These are phyloP conservation scores for Erodium moschatum DNA, from an alignment of 441 rosid genomes.

Conservation along the genomic window DNA sequence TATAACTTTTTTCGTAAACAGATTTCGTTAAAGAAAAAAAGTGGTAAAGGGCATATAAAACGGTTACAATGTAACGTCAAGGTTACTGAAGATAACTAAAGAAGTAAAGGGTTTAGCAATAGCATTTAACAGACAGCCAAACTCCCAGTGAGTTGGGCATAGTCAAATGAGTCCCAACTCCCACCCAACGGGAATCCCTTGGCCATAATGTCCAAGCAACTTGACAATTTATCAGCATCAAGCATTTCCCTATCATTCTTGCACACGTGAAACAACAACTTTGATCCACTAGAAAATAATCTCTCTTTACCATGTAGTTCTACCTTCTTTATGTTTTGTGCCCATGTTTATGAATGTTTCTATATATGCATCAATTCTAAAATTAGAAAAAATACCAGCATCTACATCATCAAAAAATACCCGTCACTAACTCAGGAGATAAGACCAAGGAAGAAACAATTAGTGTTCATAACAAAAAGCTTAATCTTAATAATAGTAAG, in stretches of 20 bases:
- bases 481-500: neutral
- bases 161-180: neutral
- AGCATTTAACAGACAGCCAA: neutral
- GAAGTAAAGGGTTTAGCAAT: neutral
- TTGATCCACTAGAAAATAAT: slow-evolving; percentile 5
- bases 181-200: neutral
- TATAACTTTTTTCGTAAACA: no score
- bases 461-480: neutral
- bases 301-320: slow-evolving; percentile 1
- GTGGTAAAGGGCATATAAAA: no score
- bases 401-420: neutral
- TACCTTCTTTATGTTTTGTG: neutral
- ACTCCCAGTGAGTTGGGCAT: neutral
- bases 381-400: neutral
- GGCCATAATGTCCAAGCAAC: neutral
- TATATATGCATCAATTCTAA: neutral
- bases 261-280: neutral
- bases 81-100: neutral
- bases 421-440: neutral
- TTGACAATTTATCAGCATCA: neutral
- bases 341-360: neutral
- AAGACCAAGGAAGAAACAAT: neutral
- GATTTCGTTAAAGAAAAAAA: no score
- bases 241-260: neutral
- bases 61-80: neutral